Percentiles rank a stretch among this genome's conserved stretches.
Conservation (phyloP, 768 basidiomycete genomes). For the Paxillus ammoniavirescens region DNA sequence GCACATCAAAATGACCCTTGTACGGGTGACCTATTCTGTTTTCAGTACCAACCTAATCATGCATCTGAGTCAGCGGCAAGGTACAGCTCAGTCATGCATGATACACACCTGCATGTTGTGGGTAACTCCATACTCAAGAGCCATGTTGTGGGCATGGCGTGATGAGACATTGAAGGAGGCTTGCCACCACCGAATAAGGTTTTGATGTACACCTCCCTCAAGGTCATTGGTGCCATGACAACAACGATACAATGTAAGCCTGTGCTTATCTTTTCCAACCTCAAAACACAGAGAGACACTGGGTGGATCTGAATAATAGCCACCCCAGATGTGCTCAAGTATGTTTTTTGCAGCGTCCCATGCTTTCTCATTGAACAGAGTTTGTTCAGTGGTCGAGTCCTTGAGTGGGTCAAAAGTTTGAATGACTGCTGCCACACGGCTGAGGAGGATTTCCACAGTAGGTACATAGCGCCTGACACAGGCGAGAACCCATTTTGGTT, state of each 20-base stretch:
- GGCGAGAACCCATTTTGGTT: conserved; percentile 25
- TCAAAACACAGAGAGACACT: conserved; percentile 24
- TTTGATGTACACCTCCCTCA: conserved; percentile 37
- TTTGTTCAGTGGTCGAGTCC: conserved; percentile 26
- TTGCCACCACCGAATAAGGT: conserved; percentile 10
- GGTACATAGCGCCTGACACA: conserved; percentile 31
- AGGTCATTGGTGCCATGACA: conserved; percentile 31
- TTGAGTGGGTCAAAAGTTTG: conserved; percentile 32
- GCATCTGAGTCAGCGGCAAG: no score
- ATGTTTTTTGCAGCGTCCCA: conserved; percentile 33
- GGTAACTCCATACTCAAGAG: conserved; percentile 16
- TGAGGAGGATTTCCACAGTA: conserved; percentile 29
- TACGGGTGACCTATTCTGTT: neutral
- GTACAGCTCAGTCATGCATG: no score
- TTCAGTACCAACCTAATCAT: neutral
- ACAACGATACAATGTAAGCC: conserved; percentile 16
- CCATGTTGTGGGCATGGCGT: conserved; percentile 17
- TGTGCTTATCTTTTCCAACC: conserved; percentile 10
- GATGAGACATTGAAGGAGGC: conserved; percentile 19
- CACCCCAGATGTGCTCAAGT: conserved; percentile 24
- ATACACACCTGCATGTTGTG: conserved; percentile 25
- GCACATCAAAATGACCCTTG: neutral
- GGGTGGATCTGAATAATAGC: conserved; percentile 33
- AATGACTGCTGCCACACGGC: conserved; percentile 26
- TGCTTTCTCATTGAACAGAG: conserved; percentile 29